Conservation (phyloP, 352 stramenopile genomes). For the Phytophthora meadii region DNA sequence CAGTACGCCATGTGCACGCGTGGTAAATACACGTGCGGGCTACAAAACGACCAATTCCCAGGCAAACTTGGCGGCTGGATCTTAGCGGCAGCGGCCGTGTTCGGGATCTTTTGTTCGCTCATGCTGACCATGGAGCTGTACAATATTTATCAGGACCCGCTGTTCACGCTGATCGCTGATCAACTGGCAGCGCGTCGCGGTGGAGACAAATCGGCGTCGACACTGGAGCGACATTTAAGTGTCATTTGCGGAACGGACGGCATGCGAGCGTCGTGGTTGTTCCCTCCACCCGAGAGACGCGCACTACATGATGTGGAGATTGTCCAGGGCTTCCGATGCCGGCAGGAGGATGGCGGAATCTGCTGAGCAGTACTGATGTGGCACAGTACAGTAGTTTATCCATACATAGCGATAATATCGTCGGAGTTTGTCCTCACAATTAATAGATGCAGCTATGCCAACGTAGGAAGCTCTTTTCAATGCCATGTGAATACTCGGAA, state of each 20-base stretch:
- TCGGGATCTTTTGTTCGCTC: constrained; percentile 76
- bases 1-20: constrained; percentile 58
- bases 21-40: constrained; percentile 58
- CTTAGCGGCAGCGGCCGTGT: constrained; percentile 68
- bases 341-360: constrained; percentile 24
- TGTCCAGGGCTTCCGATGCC: constrained; percentile 57
- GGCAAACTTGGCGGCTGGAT: constrained; percentile 73
- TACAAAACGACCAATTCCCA: constrained; percentile 65
- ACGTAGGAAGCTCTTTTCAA: no score
- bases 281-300: constrained; percentile 54
- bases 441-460: background rate
- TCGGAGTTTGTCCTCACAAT: background rate
- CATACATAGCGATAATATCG: background rate
- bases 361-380: constrained; percentile 30
- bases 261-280: constrained; percentile 68
- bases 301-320: constrained; percentile 69
- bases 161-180: constrained; percentile 62
- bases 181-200: constrained; percentile 58
- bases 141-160: constrained; percentile 70
- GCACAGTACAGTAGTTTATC: no score
- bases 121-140: constrained; percentile 86
- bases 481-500: no score
- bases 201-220: constrained; percentile 68
- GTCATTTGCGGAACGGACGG: constrained; percentile 81
- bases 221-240: constrained; percentile 70